These are phyloP conservation scores for Komagataella phaffii DNA, from an alignment of 805 yeast genomes.

Conservation along the genomic window DNA sequence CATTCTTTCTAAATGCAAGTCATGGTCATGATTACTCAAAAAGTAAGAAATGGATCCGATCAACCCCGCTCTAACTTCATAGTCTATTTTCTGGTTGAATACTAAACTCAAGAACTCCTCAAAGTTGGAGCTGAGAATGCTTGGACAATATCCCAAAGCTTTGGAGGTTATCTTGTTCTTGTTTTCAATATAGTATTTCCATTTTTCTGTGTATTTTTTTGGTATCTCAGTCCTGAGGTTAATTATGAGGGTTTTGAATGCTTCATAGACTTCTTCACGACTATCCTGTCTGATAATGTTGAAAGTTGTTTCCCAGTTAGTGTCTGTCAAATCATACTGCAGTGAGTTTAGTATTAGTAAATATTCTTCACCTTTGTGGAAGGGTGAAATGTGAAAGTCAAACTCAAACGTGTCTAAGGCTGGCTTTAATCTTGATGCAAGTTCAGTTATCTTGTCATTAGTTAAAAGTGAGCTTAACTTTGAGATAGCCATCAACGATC, in stretches of 20 bases:
- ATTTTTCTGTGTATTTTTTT: constrained; percentile 10
- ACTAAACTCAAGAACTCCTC: constrained; percentile 4
- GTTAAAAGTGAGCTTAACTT: constrained; percentile 3
- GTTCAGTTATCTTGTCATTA: constrained; percentile 2
- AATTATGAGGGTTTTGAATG: constrained; percentile 18
- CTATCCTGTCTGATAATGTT: constrained; percentile 12
- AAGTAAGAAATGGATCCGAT: constrained; percentile 13
- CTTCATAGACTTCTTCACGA: constrained; percentile 9
- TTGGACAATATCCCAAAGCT: constrained; percentile 17
- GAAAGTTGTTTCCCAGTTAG: constrained; percentile 11
- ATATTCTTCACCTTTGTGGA: constrained; percentile 24
- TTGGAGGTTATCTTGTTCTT: constrained; percentile 24
- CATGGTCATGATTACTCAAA: constrained; percentile 7
- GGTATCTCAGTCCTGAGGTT: constrained; percentile 6
- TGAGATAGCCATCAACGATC: not conserved
- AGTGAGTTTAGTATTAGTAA: constrained; percentile 10
- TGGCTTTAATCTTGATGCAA: constrained; percentile 2
- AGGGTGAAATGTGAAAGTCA: constrained; percentile 20
- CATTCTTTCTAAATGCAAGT: constrained; percentile 5
- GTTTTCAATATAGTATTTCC: constrained; percentile 23
- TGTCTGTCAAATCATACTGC: not conserved
- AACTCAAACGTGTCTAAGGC: constrained; percentile 2
- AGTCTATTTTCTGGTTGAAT: constrained; percentile 14
- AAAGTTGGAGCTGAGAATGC: not conserved
- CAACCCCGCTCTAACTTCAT: constrained; percentile 11